Evolutionary conservation across 2,329 filamentous ascomycete species (phyloP).

Genomic region (Xylariaceae sp.): DNA sequence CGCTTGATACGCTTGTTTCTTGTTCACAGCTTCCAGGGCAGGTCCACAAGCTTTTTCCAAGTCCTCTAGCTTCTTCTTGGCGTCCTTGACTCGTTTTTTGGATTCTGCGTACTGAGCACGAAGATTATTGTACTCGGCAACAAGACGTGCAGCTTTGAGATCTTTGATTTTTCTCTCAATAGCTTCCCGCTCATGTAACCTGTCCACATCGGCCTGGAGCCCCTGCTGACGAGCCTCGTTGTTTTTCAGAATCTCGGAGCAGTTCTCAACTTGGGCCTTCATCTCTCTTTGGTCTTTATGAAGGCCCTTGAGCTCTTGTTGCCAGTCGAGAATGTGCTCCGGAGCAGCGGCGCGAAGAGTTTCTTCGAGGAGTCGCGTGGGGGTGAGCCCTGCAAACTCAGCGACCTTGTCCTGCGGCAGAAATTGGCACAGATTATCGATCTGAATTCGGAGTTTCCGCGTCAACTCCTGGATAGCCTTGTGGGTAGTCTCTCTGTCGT

Average conservation of each 20-base stretch:
- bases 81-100: slow-evolving; percentile 50
- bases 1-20: slow-evolving; percentile 62
- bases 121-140: slow-evolving; percentile 58
- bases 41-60: slow-evolving; percentile 60
- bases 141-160: slow-evolving; percentile 59
- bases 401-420: slow-evolving; percentile 92
- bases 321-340: slow-evolving; percentile 71
- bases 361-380: slow-evolving; percentile 74
- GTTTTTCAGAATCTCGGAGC: slow-evolving; percentile 58
- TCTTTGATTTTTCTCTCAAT: slow-evolving; percentile 59
- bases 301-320: slow-evolving; percentile 65
- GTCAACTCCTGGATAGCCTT: slow-evolving; percentile 64
- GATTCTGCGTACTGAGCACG: slow-evolving; percentile 43
- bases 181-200: slow-evolving; percentile 67
- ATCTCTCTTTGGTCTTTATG: slow-evolving; percentile 63
- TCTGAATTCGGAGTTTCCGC: slow-evolving; percentile 75
- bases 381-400: slow-evolving; percentile 80
- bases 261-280: slow-evolving; percentile 50
- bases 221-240: slow-evolving; percentile 68
- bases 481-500: slow-evolving; percentile 57
- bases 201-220: slow-evolving; percentile 76
- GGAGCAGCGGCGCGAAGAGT: slow-evolving; percentile 86
- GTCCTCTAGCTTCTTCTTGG: slow-evolving; percentile 50
- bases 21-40: slow-evolving; percentile 60
- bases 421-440: slow-evolving; percentile 97